Evolutionary conservation across 1,139 yeast species (phyloP).

Genomic region (Hansenula anomala): DNA sequence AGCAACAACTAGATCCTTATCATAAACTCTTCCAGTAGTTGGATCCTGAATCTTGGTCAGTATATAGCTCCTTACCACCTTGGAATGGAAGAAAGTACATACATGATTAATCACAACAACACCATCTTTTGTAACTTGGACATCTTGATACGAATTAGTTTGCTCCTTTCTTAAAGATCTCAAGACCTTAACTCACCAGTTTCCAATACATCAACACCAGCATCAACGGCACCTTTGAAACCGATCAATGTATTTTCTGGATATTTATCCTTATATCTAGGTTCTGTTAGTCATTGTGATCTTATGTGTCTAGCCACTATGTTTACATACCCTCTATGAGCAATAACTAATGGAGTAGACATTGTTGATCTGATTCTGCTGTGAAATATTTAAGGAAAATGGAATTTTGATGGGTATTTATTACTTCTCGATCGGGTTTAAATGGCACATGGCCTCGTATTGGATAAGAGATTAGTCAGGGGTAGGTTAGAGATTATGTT

Average conservation of each 20-base stretch:
- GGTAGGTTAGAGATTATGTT: too few species aligned
- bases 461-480: too few species aligned
- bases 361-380: neutral
- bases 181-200: conserved; percentile 35
- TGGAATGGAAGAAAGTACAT: neutral
- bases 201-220: conserved; percentile 72
- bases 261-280: conserved; percentile 37
- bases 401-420: too few species aligned
- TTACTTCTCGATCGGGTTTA: too few species aligned
- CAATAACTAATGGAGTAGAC: conserved; percentile 8
- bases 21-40: conserved; percentile 31
- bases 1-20: conserved; percentile 30
- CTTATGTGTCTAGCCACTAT: too few species aligned
- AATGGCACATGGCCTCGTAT: too few species aligned
- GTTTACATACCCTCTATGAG: conserved; percentile 19
- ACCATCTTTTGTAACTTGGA: conserved; percentile 73
- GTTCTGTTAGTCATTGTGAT: too few species aligned
- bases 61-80: too few species aligned
- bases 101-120: conserved; percentile 69
- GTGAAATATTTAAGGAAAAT: too few species aligned
- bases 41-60: conserved; percentile 20
- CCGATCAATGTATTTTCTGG: conserved; percentile 82
- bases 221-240: conserved; percentile 62
- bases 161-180: neutral
- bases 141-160: conserved; percentile 33